Conservation (phyloP, 371 early-diverging fungal species). For the Syncephalastrum contaminatum region DNA sequence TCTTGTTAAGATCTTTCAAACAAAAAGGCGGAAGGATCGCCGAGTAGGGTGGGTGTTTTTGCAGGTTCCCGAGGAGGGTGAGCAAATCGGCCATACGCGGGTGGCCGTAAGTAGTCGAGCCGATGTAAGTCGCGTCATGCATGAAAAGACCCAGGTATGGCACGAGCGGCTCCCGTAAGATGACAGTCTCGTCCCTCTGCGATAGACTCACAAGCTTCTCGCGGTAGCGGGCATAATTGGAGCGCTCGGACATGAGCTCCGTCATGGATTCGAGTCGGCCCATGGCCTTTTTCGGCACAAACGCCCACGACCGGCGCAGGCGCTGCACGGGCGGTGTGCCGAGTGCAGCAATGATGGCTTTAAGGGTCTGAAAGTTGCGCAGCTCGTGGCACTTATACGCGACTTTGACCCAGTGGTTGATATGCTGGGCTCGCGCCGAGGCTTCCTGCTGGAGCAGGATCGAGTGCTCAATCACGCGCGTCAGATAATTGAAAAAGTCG, state of each 20-base stretch:
- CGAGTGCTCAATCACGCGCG: slow-evolving; percentile 71
- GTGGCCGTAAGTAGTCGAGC: slow-evolving; percentile 40
- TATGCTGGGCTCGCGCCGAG: slow-evolving; percentile 60
- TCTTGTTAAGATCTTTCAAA: slow-evolving; percentile 53
- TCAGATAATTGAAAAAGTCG: slow-evolving; percentile 82
- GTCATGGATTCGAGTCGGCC: slow-evolving; percentile 49
- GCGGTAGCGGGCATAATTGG: slow-evolving; percentile 71
- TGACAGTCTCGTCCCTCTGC: slow-evolving; percentile 9
- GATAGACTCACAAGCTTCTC: slow-evolving; percentile 34
- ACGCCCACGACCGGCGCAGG: slow-evolving; percentile 73
- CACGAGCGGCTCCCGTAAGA: slow-evolving; percentile 54
- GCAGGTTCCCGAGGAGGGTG: slow-evolving; percentile 49
- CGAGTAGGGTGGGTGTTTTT: slow-evolving; percentile 60
- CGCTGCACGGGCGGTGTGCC: slow-evolving; percentile 77
- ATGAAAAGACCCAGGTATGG: slow-evolving; percentile 79
- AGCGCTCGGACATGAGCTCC: slow-evolving; percentile 66
- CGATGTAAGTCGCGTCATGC: slow-evolving; percentile 76
- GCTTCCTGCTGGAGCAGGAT: slow-evolving; percentile 64
- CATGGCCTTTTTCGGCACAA: slow-evolving; percentile 67
- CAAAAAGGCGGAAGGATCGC: slow-evolving; percentile 47
- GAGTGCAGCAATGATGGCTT: slow-evolving; percentile 70
- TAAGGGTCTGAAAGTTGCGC: slow-evolving; percentile 72
- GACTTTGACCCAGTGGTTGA: slow-evolving; percentile 76
- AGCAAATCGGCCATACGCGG: slow-evolving; percentile 48
- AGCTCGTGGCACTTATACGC: slow-evolving; percentile 60